These are phyloP conservation scores for Serendipita indica DNA, from an alignment of 768 basidiomycete species.

Conservation along the genomic window DNA sequence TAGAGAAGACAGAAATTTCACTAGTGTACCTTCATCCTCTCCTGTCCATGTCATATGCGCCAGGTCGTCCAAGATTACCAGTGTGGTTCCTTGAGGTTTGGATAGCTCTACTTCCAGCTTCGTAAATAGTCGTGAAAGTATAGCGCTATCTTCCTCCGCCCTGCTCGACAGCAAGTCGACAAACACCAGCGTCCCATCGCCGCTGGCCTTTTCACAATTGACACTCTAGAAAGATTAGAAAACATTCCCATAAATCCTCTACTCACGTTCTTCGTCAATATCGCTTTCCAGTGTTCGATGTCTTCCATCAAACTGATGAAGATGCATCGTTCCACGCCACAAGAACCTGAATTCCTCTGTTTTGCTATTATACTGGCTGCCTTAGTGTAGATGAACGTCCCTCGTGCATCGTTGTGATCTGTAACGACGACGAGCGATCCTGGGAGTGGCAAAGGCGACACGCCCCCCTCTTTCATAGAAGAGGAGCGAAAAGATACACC, in stretches of 20 bases:
- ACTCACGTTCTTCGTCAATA: conserved; percentile 1
- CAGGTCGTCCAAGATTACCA: not conserved
- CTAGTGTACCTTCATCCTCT: not conserved
- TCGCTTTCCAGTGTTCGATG: not conserved
- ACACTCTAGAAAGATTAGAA: not conserved
- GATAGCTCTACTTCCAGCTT: not conserved
- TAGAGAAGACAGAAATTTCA: not conserved
- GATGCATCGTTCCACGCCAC: not conserved
- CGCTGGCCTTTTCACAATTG: not conserved
- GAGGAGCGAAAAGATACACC: not conserved
- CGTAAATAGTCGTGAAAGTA: not conserved
- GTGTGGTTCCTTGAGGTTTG: not conserved
- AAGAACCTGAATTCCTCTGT: not conserved
- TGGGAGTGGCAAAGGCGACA: not conserved
- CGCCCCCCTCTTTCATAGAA: not conserved
- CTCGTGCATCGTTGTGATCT: conserved; percentile 6
- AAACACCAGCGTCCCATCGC: not conserved
- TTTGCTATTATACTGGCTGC: not conserved
- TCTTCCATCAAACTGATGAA: not conserved
- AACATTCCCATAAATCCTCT: not conserved
- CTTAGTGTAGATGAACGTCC: not conserved
- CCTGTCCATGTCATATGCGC: not conserved
- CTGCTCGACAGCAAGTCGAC: not conserved
- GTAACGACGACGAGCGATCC: not conserved
- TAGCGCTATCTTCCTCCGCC: not conserved